Evolutionary conservation across 1,139 yeast genomes (phyloP), one percentile per base, ranked within the genome.

Genomic region (Scheffersomyces titani): DNA sequence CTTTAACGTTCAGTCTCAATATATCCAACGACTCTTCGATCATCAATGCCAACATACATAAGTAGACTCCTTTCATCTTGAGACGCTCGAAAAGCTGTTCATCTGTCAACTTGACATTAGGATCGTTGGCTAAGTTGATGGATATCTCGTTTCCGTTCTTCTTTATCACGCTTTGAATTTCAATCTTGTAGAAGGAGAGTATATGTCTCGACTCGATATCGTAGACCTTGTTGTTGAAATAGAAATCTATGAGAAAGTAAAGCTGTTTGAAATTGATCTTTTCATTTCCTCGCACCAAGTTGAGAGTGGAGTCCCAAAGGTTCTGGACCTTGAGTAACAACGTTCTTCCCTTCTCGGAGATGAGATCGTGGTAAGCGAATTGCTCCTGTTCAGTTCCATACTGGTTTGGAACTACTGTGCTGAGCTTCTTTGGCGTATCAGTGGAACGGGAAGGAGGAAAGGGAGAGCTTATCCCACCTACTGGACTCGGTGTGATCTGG

Each of bases 21-120:
- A 65, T 55, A 18, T 67, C 70, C 40, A 76, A 62, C 3, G 75
- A 59, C 50, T 77, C 80, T 50, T 76, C 78, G 3, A 77, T 64
- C 1, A 77, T 65, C 19, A 78, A 55, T 1, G 71, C 67, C 19
- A 77, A 60, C 69, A 78, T 70, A 45, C 72, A 65, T 50, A 76
- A 57, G 57, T 70, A 76, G 0, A 74, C 59, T 0, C 78, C 77
- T 52, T 67, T 70, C 9, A 70, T 52, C 7, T 61, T 59, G 40
- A 71, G 59, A n/a, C 57, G 57, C 5, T 52, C 56, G 50, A 62
- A 58, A 18, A 57, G 56, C 16, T 62, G 64, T 5, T 60, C 60
- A 36, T 69, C 71, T 11, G 65, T 46, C 16, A 36, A 11, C 4
- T 5, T 36, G n/a, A 36, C 40, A 9, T 20, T 16, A 1, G 52